Conservation (phyloP, 805 yeast genomes). For the Hanseniaspora mollemarum region DNA sequence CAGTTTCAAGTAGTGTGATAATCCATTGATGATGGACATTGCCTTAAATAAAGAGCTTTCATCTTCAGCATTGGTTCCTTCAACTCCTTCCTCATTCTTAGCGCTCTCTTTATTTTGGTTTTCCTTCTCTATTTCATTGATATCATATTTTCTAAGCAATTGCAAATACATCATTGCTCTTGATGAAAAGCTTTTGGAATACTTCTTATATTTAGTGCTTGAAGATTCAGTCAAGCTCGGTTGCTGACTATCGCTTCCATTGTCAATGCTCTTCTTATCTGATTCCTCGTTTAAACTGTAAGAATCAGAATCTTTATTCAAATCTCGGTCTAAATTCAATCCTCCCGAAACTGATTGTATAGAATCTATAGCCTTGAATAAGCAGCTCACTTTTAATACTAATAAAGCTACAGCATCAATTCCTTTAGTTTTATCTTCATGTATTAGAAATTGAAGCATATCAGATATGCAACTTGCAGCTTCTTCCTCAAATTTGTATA, state of each 20-base stretch:
- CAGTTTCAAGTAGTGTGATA: conserved; percentile 85
- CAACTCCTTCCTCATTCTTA: background rate
- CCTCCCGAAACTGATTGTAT: conserved; percentile 24
- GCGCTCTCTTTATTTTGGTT: background rate
- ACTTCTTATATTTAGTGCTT: conserved; percentile 32
- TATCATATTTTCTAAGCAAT: conserved; percentile 51
- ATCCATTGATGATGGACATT: conserved; percentile 71
- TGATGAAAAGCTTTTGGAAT: conserved; percentile 75
- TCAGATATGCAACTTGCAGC: conserved; percentile 82
- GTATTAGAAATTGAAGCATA: conserved; percentile 76
- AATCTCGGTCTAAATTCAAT: conserved; percentile 4
- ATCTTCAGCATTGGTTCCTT: background rate
- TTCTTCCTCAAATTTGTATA: conserved; percentile 81
- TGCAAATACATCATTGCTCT: conserved; percentile 84
- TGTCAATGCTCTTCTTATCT: conserved; percentile 14
- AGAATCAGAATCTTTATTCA: conserved; percentile 17
- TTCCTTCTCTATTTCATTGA: conserved; percentile 25
- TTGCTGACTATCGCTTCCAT: background rate
- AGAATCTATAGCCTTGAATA: conserved; percentile 64
- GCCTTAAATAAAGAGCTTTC: conserved; percentile 43
- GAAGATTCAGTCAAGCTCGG: conserved; percentile 15
- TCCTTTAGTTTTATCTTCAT: conserved; percentile 58
- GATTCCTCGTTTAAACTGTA: conserved; percentile 16
- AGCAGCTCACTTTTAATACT: conserved; percentile 58
- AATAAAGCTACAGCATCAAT: conserved; percentile 58